Evolutionary conservation across 2,329 filamentous ascomycete genomes (phyloP).

Genomic region (Aspergillus phoenicis): DNA sequence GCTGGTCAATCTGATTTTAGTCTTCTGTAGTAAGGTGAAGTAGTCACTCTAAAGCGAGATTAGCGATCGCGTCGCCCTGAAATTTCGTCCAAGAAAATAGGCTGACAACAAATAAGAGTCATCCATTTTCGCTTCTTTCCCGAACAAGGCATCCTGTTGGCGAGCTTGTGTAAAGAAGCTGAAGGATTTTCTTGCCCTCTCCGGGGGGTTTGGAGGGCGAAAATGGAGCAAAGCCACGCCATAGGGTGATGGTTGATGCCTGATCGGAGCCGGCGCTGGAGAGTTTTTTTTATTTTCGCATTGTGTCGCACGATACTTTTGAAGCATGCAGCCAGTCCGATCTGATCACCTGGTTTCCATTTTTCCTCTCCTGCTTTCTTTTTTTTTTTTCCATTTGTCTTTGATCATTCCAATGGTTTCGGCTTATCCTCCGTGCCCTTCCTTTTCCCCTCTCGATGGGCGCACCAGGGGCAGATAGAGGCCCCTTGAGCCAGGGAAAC

Average conservation of each 20-base stretch:
- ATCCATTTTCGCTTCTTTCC: neutral
- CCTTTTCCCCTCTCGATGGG: neutral
- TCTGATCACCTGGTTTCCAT: slow-evolving; percentile 4
- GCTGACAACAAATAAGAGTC: neutral
- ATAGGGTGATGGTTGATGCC: slow-evolving; percentile 5
- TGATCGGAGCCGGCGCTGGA: slow-evolving; percentile 5
- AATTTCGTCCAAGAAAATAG: slow-evolving; percentile 12
- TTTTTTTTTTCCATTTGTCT: neutral
- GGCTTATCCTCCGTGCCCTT: slow-evolving; percentile 5
- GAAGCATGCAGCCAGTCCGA: slow-evolving; percentile 8
- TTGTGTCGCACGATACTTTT: slow-evolving; percentile 19
- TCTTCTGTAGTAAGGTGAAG: no score
- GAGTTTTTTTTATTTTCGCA: neutral
- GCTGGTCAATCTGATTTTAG: slow-evolving; percentile 3
- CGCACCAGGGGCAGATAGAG: slow-evolving; percentile 6
- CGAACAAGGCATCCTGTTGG: no score
- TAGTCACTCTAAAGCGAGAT: neutral
- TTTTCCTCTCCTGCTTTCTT: neutral
- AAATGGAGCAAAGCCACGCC: neutral
- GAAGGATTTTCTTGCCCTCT: neutral
- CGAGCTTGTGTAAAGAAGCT: neutral
- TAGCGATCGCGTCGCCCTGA: slow-evolving; percentile 6
- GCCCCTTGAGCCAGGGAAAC: slow-evolving; percentile 5
- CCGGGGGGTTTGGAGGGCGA: neutral
- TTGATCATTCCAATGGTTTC: neutral